Percentiles rank a stretch among this genome's conserved stretches.
phyloP scores from a whole-genome alignment of 495 filamentous ascomycete species.

The Podospora pseudoanserina region DNA sequence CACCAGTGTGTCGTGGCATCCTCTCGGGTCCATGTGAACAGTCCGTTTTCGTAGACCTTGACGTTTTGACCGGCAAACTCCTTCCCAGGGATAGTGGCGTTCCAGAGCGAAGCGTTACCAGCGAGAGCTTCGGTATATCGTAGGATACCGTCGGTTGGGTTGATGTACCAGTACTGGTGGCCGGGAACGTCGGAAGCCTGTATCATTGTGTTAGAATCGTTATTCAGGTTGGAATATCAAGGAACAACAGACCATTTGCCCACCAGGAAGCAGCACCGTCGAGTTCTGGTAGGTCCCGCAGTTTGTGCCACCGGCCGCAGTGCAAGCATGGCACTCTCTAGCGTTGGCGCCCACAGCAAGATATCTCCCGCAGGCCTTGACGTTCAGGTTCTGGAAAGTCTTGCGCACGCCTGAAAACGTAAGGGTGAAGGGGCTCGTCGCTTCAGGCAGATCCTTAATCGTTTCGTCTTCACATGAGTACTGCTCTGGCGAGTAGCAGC shows the following conservation, averaged over 20 bases:
- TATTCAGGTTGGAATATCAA: not conserved
- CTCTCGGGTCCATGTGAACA: conserved; percentile 8
- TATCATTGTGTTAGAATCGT: not conserved
- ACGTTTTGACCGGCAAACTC: conserved; percentile 13
- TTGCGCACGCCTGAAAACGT: conserved; percentile 1
- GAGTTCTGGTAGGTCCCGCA: conserved; percentile 10
- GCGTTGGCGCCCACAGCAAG: conserved; percentile 20
- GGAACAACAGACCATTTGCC: conserved; percentile 9
- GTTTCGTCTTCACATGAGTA: conserved; percentile 11
- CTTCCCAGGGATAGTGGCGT: conserved; percentile 9
- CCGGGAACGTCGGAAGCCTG: conserved; percentile 14
- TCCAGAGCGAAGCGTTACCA: conserved; percentile 8
- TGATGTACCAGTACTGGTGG: conserved; percentile 18
- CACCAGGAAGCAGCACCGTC: conserved; percentile 16
- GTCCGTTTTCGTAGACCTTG: conserved; percentile 13
- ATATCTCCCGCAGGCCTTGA: conserved; percentile 19
- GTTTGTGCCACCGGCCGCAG: conserved; percentile 2
- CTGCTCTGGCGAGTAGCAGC: conserved; percentile 14
- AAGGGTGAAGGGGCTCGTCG: conserved; percentile 11
- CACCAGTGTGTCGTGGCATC: conserved; percentile 8
- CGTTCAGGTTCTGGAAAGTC: conserved; percentile 6
- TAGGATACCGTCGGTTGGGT: conserved; percentile 11
- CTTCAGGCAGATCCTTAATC: conserved; percentile 4
- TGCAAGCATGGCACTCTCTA: conserved; percentile 14
- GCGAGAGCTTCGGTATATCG: conserved; percentile 9